Evolutionary conservation across 768 basidiomycete species (phyloP), one percentile per base, ranked within the genome.

Genomic region (Gloeostereum incarnatum): DNA sequence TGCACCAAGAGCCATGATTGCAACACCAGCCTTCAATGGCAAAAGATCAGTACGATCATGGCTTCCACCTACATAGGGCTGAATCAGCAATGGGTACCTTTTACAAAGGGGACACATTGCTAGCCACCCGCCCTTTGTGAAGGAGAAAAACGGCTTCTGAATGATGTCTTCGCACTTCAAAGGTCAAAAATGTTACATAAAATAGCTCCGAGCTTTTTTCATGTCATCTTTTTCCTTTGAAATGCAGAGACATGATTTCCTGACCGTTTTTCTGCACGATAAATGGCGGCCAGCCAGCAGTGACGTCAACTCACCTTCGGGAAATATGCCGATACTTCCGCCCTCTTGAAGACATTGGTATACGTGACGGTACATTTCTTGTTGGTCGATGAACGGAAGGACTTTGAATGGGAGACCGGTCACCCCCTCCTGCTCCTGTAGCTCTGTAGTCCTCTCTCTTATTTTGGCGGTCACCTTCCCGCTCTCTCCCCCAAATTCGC

Each of bases 41-140:
- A 98, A 75, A 35, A 98, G 72, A 59, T 98, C 92, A 6, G 89
- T 93, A 27, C 96, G 82, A 60, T 99, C 96, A 58, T 99, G 96
- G 42, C 93, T 97, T 40, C 96, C 96, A 49, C 96, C 93, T 97
- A 10, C 9, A 10, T 29, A 30, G 11, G 6, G 18, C 44, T 18
- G n/a, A 8, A 40, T 32, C 5, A 33, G 27, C n/a, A 14, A 19
- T 6, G 13, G 2, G 29, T 13, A n/a, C 6, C 22, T 16, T 3
- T 5, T 18, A 22, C 8, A n/a, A 20, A 17, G n/a, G n/a, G 4
- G 4, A 43, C 22, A 20, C 23, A n/a, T n/a, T n/a, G n/a, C n/a
- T n/a, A n/a, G n/a, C n/a, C n/a, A n/a, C n/a, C n/a, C n/a, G n/a
- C n/a, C n/a, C n/a, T n/a, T n/a, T n/a, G n/a, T n/a, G n/a, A n/a